These are phyloP conservation scores for Pythium myriotylum DNA, from an alignment of 352 stramenopile species.

Conservation along the genomic window DNA sequence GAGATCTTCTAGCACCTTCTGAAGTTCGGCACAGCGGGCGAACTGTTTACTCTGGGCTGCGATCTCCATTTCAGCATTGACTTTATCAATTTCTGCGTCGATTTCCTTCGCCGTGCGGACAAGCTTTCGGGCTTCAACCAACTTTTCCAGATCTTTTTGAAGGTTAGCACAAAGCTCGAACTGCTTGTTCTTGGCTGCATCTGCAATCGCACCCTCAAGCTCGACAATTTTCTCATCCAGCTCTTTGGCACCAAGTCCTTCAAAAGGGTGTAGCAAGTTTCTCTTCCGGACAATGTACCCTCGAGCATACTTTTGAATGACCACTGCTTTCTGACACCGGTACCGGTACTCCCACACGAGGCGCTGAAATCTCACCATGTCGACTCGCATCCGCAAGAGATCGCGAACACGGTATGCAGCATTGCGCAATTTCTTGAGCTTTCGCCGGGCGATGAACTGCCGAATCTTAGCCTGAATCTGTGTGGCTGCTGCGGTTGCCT, in stretches of 20 bases:
- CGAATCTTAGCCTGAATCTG: conserved; percentile 76
- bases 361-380: conserved; percentile 58
- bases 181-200: conserved; percentile 81
- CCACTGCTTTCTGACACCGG: conserved; percentile 51
- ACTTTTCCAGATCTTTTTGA: conserved; percentile 82
- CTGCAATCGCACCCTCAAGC: conserved; percentile 74
- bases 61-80: conserved; percentile 80
- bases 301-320: conserved; percentile 76
- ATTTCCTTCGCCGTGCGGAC: conserved; percentile 89
- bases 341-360: conserved; percentile 56
- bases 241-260: conserved; percentile 74
- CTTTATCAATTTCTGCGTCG: conserved; percentile 72
- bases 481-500: conserved; percentile 53
- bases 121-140: conserved; percentile 81
- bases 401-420: conserved; percentile 67
- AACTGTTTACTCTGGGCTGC: conserved; percentile 82
- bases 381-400: conserved; percentile 62
- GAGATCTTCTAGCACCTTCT: conserved; percentile 80
- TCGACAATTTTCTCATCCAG: conserved; percentile 77
- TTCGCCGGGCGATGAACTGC: conserved; percentile 64
- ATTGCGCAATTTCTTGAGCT: conserved; percentile 50
- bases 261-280: conserved; percentile 79
- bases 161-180: conserved; percentile 85
- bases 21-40: conserved; percentile 73
- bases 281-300: conserved; percentile 75